These are phyloP conservation scores for Boletus subcaerulescens DNA, from an alignment of 768 basidiomycete genomes.

Conservation along the genomic window DNA sequence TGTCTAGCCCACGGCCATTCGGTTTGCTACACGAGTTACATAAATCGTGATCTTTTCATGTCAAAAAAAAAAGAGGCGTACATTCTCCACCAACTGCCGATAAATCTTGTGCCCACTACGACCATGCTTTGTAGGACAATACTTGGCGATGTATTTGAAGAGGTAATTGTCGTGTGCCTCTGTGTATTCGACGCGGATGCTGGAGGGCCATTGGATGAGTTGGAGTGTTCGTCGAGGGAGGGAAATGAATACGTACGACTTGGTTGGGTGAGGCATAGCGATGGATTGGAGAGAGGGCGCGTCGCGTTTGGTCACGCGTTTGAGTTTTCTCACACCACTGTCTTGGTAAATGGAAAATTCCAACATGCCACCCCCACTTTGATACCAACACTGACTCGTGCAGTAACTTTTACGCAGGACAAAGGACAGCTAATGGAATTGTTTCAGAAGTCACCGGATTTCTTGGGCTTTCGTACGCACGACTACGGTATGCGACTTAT, in stretches of 20 bases:
- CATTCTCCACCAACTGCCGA: conserved; percentile 43
- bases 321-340: neutral
- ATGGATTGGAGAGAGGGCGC: neutral
- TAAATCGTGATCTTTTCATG: too few relatives aligned
- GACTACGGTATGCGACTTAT: neutral
- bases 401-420: neutral
- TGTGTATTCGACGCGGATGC: conserved; percentile 31
- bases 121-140: conserved; percentile 39
- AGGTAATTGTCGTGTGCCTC: conserved; percentile 42
- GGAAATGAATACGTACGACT: neutral
- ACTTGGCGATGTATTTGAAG: conserved; percentile 46
- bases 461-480: neutral
- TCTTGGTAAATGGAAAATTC: too few relatives aligned
- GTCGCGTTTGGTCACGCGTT: neutral
- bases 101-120: conserved; percentile 49
- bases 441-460: neutral
- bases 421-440: neutral
- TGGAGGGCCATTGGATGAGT: conserved; percentile 4
- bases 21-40: conserved; percentile 28
- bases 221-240: neutral
- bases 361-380: too few relatives aligned
- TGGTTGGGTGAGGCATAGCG: neutral
- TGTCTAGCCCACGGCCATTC: conserved; percentile 51
- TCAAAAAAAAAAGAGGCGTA: conserved; percentile 23
- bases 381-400: too few relatives aligned